Percentiles rank a stretch among this genome's conserved stretches.
phyloP scores from a whole-genome alignment of 2,329 filamentous ascomycete species.

The Stemphylium beticola region DNA sequence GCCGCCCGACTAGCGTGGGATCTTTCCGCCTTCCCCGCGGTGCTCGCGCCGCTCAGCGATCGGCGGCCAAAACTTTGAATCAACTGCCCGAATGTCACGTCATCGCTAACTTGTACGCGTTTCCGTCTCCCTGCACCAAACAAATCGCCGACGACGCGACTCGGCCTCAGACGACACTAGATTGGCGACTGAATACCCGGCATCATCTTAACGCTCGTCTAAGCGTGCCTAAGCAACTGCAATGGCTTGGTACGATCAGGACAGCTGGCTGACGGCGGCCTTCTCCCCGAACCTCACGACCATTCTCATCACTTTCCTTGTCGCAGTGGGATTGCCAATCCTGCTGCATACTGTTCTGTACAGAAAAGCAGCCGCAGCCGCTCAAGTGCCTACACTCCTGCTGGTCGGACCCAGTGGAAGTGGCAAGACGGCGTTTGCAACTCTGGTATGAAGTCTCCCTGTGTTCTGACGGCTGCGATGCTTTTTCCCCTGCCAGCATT shows the following conservation, averaged over 20 bases:
- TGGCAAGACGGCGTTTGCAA: conserved; percentile 89
- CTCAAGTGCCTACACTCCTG: conserved; percentile 73
- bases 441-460: conserved; percentile 62
- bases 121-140: background rate
- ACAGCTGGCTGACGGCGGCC: conserved; percentile 55
- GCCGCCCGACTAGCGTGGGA: conserved; percentile 16
- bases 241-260: conserved; percentile 48
- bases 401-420: conserved; percentile 80
- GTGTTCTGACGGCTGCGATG: background rate
- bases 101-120: conserved; percentile 18
- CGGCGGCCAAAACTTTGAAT: conserved; percentile 16
- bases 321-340: conserved; percentile 76
- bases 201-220: background rate
- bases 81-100: conserved; percentile 23
- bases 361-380: conserved; percentile 68
- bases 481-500: background rate
- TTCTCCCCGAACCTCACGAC: conserved; percentile 54
- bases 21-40: conserved; percentile 24
- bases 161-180: background rate
- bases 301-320: conserved; percentile 71
- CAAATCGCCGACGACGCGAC: background rate
- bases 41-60: conserved; percentile 12
- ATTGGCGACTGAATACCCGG: background rate
- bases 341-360: conserved; percentile 79
- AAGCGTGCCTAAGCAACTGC: background rate